phyloP scores from a whole-genome alignment of 768 basidiomycete genomes.

The Gloeophyllum trabeum region DNA sequence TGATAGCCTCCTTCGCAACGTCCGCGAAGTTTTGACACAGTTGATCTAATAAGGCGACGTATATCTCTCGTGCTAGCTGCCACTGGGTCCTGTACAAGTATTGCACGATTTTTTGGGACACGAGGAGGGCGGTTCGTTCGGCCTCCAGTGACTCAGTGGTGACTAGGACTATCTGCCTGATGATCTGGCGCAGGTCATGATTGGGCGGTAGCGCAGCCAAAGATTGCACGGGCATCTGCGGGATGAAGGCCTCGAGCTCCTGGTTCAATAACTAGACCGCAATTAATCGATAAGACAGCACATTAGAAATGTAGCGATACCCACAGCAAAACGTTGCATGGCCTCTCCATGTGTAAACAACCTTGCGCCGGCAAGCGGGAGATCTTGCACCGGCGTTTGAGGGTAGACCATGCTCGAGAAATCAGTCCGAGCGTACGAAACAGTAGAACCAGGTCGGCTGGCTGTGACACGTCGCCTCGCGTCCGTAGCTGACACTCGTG shows the following conservation, averaged over 20 bases:
- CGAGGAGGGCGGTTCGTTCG: conserved; percentile 78
- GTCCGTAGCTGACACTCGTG: conserved; percentile 43
- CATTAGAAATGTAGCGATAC: conserved; percentile 13
- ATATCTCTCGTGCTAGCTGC: conserved; percentile 86
- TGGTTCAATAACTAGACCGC: conserved; percentile 26
- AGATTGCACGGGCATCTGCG: conserved; percentile 62
- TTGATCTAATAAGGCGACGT: conserved; percentile 80
- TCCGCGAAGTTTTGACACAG: conserved; percentile 84
- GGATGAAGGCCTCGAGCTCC: conserved; percentile 75
- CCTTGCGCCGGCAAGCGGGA: conserved; percentile 23
- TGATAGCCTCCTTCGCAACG: conserved; percentile 92
- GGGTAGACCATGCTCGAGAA: conserved; percentile 37
- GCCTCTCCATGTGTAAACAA: conserved; percentile 66
- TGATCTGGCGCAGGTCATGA: conserved; percentile 77
- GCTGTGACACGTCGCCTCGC: conserved; percentile 37
- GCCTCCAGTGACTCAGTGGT: conserved; percentile 73
- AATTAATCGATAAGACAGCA: conserved; percentile 1
- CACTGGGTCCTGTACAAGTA: conserved; percentile 82
- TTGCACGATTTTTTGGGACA: conserved; percentile 96
- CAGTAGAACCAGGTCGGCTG: conserved; percentile 63
- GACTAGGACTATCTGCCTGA: conserved; percentile 73
- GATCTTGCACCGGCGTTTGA: conserved; percentile 56
- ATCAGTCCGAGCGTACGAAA: conserved; percentile 48
- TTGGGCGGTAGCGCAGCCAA: conserved; percentile 65
- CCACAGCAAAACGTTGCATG: conserved; percentile 78